A percentile compares a stretch with the other conserved stretches of the same genome.
Evolutionary conservation across 1,284 basidiomycete species (phyloP).

Genomic region (Macrocybe sp.): DNA sequence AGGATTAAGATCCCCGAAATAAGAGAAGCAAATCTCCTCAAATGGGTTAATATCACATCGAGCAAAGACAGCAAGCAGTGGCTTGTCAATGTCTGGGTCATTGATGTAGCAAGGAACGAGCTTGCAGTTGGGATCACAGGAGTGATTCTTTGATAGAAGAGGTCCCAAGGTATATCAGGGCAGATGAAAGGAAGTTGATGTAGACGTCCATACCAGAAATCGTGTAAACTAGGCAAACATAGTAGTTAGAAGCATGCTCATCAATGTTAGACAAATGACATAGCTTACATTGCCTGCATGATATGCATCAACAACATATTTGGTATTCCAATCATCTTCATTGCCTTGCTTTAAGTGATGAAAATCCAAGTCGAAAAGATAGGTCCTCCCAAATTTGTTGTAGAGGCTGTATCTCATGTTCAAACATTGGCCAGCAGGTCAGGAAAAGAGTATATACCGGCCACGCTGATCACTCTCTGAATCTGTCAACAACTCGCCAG

Average conservation of each 20-base stretch:
- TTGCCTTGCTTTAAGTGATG: constrained; percentile 49
- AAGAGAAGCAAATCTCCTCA: constrained; percentile 83
- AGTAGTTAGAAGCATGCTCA: constrained; percentile 10
- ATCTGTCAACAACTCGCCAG: constrained; percentile 78
- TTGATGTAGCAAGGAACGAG: constrained; percentile 71
- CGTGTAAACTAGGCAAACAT: constrained; percentile 52
- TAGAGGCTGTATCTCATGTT: constrained; percentile 49
- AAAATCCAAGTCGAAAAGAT: constrained; percentile 81
- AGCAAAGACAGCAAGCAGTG: constrained; percentile 70
- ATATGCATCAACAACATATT: constrained; percentile 76
- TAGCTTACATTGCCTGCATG: constrained; percentile 79
- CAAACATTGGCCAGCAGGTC: background rate
- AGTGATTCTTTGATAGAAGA: constrained; percentile 64
- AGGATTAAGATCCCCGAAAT: constrained; percentile 52
- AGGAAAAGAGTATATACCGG: constrained; percentile 37
- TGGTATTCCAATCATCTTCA: constrained; percentile 26
- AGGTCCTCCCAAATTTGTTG: constrained; percentile 74
- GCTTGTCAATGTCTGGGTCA: constrained; percentile 54
- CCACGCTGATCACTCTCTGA: constrained; percentile 65
- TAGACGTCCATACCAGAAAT: constrained; percentile 44
- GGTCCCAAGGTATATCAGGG: background rate
- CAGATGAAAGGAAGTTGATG: constrained; percentile 12
- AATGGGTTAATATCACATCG: constrained; percentile 53
- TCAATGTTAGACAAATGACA: background rate
- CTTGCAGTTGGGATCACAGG: constrained; percentile 81